Base-by-base conservation (phyloP, 2,329 filamentous ascomycete species). In the Phyllosticta citriasiana region DNA sequence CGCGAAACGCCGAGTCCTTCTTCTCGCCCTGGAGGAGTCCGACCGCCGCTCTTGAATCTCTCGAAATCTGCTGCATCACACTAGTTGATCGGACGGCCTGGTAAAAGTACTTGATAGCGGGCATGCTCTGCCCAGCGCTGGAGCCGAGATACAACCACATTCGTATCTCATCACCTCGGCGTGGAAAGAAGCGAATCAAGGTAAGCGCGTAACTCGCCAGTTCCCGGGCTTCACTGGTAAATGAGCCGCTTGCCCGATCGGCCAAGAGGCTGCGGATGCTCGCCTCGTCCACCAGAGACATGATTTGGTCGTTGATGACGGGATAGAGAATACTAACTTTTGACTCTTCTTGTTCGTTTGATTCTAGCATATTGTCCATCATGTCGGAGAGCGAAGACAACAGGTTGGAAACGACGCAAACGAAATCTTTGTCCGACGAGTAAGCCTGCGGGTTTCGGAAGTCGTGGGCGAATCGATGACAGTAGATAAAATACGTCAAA, bases 111-210 rank as follows among this genome's bases (percentile, higher is more conserved):
- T 88, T 87, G 62, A 93, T 85, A 0, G 88, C 85, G 0, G 89
- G 88, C 63, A 75, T 66, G 68, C 72, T 57, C 69, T 68, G 65
- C 57, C 70, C 64, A 2, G 80, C 74, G 4, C 88, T 79, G 53
- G 88, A 84, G 0, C 91, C 89, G 51, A 94, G 80, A 69, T 94
- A 97, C 0, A 97, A 79, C 77, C 91, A 93, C 90, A 97, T 96
- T 24, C 92, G 87, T 63, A 97, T 95, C 63, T 97, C 91, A 69
- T 97, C 92, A 3, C 86, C 87, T 63, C 85, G 82, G 6, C 81
- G 78, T 8, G 93, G 91, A 66, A 97, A 97, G 67, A 91, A 92
- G 62, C 89, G 84, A 3, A 97, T 78, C 2, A 99, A 77, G 0
- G 89, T 92, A 50, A 97, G 79, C 2, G 91, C 90, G 70, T 96